Base-by-base conservation (phyloP, 2,329 filamentous ascomycete species). In the Fusarium albosuccineum region DNA sequence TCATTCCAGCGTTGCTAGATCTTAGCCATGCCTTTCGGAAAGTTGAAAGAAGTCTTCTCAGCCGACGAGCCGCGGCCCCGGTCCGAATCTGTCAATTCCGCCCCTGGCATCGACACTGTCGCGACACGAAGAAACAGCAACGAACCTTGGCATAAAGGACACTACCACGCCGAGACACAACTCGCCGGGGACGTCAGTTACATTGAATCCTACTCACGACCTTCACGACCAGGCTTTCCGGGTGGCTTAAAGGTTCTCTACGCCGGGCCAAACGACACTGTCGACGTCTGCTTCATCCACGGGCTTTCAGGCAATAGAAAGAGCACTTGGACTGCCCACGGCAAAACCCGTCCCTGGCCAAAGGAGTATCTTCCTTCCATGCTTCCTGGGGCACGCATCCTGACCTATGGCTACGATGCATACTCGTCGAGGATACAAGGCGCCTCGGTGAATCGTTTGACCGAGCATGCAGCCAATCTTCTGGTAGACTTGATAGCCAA, bases 361-460 rank as follows among this genome's bases (percentile, higher is more conserved):
- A 45, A 74, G 50, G 67, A 62, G 0, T 70, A 82, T 16, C 74
- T 82, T 1, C 71, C 77, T 2, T 13, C 54, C 2, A 68, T 71
- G 53, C 57, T 81, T 27, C 45, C 58, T 3, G 73, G 60, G 4
- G 76, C 76, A 30, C 76, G 80, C 22, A 71, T 82, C 5, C 71
- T 82, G n/a, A 78, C 77, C 1, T 82, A 76, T 41, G 80, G 80
- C 34, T 82, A 82, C 65, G 74, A 79, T 44, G 75, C 75, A 30
- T 74, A 77, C 34, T 50, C 78, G 0, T 27, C 60, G 39, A 37
- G 29, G 8, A 59, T 40, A 22, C 36, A 53, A 61, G 67, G 62
- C 16, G 67, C 70, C n/a, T 67, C 70, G 13, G 39, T 57, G 2
- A 75, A 75, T 36, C 58, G 73, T 48, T 60, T 78, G n/a, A 42